Conservation (phyloP, 1,139 yeast species). For the Arxiozyma heterogenica region DNA sequence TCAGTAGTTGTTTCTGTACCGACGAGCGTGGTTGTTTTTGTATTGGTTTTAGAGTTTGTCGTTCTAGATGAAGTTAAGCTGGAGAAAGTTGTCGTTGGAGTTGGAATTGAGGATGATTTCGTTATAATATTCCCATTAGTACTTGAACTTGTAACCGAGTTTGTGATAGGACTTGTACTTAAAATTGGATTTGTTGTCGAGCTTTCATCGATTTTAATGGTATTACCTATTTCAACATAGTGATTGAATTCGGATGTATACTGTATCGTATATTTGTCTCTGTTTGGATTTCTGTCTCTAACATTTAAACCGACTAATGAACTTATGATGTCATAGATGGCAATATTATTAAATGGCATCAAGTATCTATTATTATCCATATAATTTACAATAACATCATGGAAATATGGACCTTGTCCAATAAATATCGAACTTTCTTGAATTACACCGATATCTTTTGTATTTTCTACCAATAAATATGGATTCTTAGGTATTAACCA, state of each 20-base stretch:
- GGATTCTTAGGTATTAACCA: slow-evolving; percentile 83
- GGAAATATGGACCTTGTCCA: slow-evolving; percentile 74
- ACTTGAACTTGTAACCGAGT: too few relatives aligned
- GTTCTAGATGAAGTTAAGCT: not conserved
- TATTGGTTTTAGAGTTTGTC: too few relatives aligned
- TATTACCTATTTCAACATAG: not conserved
- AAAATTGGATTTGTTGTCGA: too few relatives aligned
- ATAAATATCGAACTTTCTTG: slow-evolving; percentile 48
- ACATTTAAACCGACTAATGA: slow-evolving; percentile 41
- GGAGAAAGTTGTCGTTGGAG: not conserved
- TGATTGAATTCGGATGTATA: not conserved
- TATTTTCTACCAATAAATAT: slow-evolving; percentile 39
- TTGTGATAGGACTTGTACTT: not conserved
- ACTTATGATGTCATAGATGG: slow-evolving; percentile 67
- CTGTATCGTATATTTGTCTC: not conserved
- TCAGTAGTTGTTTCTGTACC: not conserved
- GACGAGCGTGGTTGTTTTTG: not conserved
- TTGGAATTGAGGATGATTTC: not conserved
- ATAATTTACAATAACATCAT: slow-evolving; percentile 3
- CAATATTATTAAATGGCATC: slow-evolving; percentile 59
- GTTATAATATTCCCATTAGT: too few relatives aligned
- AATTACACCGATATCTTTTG: not conserved
- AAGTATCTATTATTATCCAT: slow-evolving; percentile 26
- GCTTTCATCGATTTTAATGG: not conserved
- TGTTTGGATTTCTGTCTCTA: slow-evolving; percentile 2